A percentile compares a stretch with the other conserved stretches of the same genome.
phyloP scores from a whole-genome alignment of 805 yeast species.

The Candida maltosa region DNA sequence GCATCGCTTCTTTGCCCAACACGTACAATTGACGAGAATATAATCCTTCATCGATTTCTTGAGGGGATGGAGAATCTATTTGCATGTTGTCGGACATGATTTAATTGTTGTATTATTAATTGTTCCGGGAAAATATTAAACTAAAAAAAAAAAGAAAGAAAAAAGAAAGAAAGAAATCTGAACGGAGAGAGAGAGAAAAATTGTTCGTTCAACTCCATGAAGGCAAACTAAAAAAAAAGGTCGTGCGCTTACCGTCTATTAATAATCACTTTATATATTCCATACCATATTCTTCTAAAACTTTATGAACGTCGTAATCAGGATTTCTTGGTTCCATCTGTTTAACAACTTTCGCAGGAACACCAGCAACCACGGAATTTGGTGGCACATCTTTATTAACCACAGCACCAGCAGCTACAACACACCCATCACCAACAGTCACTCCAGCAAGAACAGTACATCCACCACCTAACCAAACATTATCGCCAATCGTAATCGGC shows the following conservation, averaged over 20 bases:
- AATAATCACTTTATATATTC: constrained; percentile 7
- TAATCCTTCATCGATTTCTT: constrained; percentile 81
- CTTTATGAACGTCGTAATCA: constrained; percentile 7
- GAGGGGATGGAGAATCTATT: constrained; percentile 38
- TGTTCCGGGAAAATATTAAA: background rate
- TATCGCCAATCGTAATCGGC: constrained; percentile 12
- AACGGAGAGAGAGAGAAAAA: no score
- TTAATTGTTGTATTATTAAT: background rate
- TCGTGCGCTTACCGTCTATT: no score
- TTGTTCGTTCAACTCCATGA: no score
- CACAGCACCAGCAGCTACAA: constrained; percentile 65
- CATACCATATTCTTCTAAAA: constrained; percentile 9
- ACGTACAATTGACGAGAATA: constrained; percentile 97
- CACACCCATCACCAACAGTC: constrained; percentile 33
- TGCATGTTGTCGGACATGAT: constrained; percentile 29
- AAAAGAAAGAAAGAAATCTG: background rate
- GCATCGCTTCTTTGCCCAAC: constrained; percentile 96
- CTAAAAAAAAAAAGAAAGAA: background rate
- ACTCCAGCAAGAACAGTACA: constrained; percentile 12
- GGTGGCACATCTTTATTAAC: constrained; percentile 55
- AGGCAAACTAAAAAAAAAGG: no score
- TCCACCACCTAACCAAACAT: constrained; percentile 12
- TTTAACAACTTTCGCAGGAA: constrained; percentile 50
- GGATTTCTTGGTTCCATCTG: constrained; percentile 12
- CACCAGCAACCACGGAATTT: constrained; percentile 53